These are phyloP conservation scores for Stagonosporopsis chrysanthemi DNA, from an alignment of 2,329 filamentous ascomycete species.

Conservation along the genomic window DNA sequence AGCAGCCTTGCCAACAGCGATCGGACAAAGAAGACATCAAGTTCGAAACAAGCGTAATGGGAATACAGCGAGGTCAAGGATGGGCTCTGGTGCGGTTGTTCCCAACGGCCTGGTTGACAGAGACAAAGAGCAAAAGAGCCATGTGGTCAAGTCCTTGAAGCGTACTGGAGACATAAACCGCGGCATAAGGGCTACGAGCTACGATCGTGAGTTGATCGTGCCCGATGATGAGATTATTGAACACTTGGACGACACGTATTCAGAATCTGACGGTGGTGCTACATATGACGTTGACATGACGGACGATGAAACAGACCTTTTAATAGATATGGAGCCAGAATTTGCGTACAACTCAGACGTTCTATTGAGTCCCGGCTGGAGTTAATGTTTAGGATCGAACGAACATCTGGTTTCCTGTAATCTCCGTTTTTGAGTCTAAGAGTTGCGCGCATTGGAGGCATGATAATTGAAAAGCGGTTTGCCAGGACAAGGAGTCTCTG, in stretches of 20 bases:
- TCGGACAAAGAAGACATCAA: neutral
- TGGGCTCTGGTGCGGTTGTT: neutral
- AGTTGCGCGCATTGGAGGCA: too few species aligned
- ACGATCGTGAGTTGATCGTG: conserved; percentile 5
- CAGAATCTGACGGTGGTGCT: neutral
- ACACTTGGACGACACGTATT: conserved; percentile 3
- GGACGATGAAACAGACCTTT: conserved; percentile 11
- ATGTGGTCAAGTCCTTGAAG: neutral
- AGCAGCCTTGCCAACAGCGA: neutral
- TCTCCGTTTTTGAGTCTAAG: too few species aligned
- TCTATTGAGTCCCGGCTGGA: neutral
- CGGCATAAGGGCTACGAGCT: conserved; percentile 6
- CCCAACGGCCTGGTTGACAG: neutral
- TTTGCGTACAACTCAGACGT: conserved; percentile 17
- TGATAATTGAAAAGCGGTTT: too few species aligned
- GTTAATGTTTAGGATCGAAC: neutral
- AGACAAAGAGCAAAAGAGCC: neutral
- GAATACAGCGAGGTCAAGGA: neutral
- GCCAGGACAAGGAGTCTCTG: too few species aligned
- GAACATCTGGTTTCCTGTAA: neutral
- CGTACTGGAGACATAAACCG: neutral
- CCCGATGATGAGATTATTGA: conserved; percentile 3
- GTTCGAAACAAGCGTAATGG: neutral
- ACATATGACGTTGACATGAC: conserved; percentile 13
- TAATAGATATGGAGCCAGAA: conserved; percentile 21